Evolutionary conservation across 345 rosid genomes (phyloP).

Genomic region (Anacardium occidentale): DNA sequence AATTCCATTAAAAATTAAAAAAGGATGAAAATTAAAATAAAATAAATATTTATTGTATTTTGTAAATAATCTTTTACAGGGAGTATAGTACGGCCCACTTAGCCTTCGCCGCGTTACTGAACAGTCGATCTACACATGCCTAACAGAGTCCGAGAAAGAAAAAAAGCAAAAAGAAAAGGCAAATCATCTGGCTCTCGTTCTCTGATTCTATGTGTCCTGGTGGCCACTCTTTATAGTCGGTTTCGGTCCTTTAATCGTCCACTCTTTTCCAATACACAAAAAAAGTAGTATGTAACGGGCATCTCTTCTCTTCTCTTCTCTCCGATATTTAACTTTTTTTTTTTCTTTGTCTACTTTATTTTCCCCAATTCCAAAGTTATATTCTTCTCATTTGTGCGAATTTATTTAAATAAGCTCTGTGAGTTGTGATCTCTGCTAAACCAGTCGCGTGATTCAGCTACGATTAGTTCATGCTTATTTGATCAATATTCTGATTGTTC

Average conservation of each 20-base stretch:
- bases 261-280: neutral
- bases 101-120: too few relatives aligned
- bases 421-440: conserved; percentile 11
- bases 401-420: neutral
- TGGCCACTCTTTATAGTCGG: conserved; percentile 3
- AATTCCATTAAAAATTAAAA: too few relatives aligned
- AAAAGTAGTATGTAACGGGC: conserved; percentile 20
- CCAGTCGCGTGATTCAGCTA: neutral
- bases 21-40: too few relatives aligned
- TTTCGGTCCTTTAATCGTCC: neutral
- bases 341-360: neutral
- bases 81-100: too few relatives aligned
- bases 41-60: too few relatives aligned
- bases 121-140: too few relatives aligned
- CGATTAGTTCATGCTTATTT: conserved; percentile 6
- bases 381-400: neutral
- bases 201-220: neutral
- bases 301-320: conserved; percentile 21
- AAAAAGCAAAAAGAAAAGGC: neutral
- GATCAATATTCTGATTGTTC: conserved; percentile 14
- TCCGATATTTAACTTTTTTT: conserved; percentile 30
- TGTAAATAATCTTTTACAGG: too few relatives aligned
- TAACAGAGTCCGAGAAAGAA: neutral
- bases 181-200: neutral
- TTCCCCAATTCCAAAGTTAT: conserved; percentile 16